phyloP scores from a whole-genome alignment of 129 eudicot species.

The Tagetes patula region DNA sequence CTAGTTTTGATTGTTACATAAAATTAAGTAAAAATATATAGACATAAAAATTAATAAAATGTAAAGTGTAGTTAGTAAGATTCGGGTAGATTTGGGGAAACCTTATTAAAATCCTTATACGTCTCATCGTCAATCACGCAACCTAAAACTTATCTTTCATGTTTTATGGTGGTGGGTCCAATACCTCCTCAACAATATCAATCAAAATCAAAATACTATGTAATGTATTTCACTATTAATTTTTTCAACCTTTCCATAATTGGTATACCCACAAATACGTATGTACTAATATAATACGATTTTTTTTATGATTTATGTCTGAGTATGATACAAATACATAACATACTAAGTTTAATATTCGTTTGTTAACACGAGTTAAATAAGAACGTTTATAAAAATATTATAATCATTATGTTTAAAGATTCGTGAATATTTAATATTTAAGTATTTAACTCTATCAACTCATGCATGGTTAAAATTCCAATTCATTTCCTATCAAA shows the following conservation, averaged over 20 bases:
- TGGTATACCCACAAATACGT: not conserved
- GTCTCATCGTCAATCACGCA: constrained; percentile 98
- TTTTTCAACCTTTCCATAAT: constrained; percentile 11
- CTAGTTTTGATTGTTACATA: constrained; percentile 40
- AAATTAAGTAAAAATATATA: not conserved
- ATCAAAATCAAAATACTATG: not conserved
- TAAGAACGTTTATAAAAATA: no score
- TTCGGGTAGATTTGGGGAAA: constrained; percentile 71
- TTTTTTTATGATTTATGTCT: no score
- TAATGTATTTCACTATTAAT: not conserved
- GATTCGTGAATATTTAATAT: no score
- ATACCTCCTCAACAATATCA: constrained; percentile 41
- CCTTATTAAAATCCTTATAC: constrained; percentile 34
- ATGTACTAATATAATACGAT: no score
- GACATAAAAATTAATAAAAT: not conserved
- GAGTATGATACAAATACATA: no score
- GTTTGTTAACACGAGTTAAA: no score
- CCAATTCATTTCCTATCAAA: no score
- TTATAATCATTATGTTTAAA: no score
- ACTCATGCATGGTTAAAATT: no score
- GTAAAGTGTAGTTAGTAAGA: constrained; percentile 51
- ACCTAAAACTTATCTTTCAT: constrained; percentile 45
- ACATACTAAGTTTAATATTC: no score
- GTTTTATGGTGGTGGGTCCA: constrained; percentile 51
- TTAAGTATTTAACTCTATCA: no score